Conservation (phyloP, 495 filamentous ascomycete genomes). For the Penicilliopsis zonata region DNA sequence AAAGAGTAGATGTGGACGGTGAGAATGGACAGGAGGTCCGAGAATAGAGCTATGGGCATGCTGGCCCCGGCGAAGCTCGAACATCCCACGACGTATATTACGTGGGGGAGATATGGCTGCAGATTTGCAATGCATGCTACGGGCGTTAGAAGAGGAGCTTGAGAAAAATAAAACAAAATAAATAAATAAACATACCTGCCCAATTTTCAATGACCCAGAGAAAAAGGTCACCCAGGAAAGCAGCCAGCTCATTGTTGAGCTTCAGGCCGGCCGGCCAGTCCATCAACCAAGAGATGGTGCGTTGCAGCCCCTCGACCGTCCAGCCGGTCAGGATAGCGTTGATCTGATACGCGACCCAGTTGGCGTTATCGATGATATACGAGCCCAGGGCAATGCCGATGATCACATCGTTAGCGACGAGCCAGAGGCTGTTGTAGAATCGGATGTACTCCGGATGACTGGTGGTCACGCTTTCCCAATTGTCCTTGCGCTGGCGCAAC, state of each 20-base stretch:
- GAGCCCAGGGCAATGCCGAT: slow-evolving; percentile 94
- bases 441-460: slow-evolving; percentile 97
- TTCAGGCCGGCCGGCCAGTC: slow-evolving; percentile 97
- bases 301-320: slow-evolving; percentile 79
- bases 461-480: slow-evolving; percentile 92
- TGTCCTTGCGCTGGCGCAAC: slow-evolving; percentile 71
- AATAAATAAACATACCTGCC: slow-evolving; percentile 45
- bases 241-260: slow-evolving; percentile 86
- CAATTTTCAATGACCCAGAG: slow-evolving; percentile 98
- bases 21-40: slow-evolving; percentile 81
- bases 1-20: slow-evolving; percentile 97
- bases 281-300: slow-evolving; percentile 92
- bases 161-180: background rate
- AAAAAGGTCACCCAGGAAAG: slow-evolving; percentile 89
- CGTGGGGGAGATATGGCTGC: slow-evolving; percentile 64
- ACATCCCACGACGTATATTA: slow-evolving; percentile 90
- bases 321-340: slow-evolving; percentile 66
- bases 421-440: slow-evolving; percentile 98
- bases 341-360: slow-evolving; percentile 74
- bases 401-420: slow-evolving; percentile 97
- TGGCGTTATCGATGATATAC: slow-evolving; percentile 91
- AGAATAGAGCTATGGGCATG: slow-evolving; percentile 94
- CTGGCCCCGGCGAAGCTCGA: slow-evolving; percentile 91
- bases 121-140: slow-evolving; percentile 67
- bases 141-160: slow-evolving; percentile 7